Conservation (phyloP, 495 filamentous ascomycete species). For the Lasiosphaeris hirsuta region DNA sequence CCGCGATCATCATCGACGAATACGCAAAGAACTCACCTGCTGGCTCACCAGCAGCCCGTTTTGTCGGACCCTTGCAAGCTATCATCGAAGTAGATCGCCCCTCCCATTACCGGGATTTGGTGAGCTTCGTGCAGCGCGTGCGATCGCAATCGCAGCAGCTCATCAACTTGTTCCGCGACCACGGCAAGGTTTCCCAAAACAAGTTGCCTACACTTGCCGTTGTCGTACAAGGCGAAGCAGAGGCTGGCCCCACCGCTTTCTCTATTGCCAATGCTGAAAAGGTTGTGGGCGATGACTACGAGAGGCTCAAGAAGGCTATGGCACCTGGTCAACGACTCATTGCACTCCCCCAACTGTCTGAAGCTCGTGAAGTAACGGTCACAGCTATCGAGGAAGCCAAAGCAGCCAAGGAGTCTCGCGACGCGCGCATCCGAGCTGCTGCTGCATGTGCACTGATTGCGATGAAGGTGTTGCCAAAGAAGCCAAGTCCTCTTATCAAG, state of each 20-base stretch:
- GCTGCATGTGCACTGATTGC: conserved; percentile 84
- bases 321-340: conserved; percentile 80
- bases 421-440: conserved; percentile 81
- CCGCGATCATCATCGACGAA: conserved; percentile 84
- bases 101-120: conserved; percentile 77
- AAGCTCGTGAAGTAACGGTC: conserved; percentile 65
- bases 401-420: conserved; percentile 71
- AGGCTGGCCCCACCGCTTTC: conserved; percentile 88
- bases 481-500: conserved; percentile 85
- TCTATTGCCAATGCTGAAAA: conserved; percentile 83
- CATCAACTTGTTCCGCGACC: conserved; percentile 82
- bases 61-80: conserved; percentile 57
- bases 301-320: conserved; percentile 77
- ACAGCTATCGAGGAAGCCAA: conserved; percentile 75
- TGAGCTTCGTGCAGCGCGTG: conserved; percentile 81
- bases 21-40: conserved; percentile 62
- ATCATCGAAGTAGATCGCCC: conserved; percentile 81
- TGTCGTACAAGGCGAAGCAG: conserved; percentile 85
- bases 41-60: conserved; percentile 40
- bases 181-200: conserved; percentile 67
- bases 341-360: conserved; percentile 66
- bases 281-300: conserved; percentile 77
- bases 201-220: conserved; percentile 79
- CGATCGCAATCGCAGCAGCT: conserved; percentile 87
- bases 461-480: conserved; percentile 83